phyloP scores from a whole-genome alignment of 345 rosid species.

The Eucalyptus erythrocorys region DNA sequence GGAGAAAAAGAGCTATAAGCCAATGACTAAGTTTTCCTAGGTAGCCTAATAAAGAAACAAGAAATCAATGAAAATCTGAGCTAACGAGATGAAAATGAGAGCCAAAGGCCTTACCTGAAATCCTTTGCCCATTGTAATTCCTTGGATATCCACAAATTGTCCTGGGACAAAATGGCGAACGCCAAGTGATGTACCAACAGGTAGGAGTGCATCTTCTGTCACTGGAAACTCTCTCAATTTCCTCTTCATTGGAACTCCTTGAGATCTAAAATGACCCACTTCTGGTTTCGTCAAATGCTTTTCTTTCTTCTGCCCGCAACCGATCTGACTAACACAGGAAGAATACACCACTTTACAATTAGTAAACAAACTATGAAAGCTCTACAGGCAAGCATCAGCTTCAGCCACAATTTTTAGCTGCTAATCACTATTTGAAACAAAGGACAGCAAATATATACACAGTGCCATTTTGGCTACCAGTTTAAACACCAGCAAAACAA shows the following conservation, averaged over 20 bases:
- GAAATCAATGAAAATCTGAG: not conserved
- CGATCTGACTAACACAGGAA: conserved; percentile 60
- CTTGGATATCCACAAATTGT: conserved; percentile 73
- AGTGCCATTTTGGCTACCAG: not conserved
- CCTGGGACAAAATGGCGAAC: conserved; percentile 95
- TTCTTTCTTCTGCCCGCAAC: conserved; percentile 89
- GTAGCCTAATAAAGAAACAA: not conserved
- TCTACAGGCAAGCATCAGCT: not conserved
- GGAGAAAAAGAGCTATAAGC: not conserved
- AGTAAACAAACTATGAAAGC: not conserved
- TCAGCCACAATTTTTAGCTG: not conserved
- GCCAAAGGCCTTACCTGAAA: conserved; percentile 43
- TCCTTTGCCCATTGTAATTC: conserved; percentile 92
- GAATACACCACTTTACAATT: not conserved
- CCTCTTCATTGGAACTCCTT: conserved; percentile 87
- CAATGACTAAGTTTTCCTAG: not conserved
- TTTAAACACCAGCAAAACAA: not conserved
- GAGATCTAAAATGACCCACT: conserved; percentile 97
- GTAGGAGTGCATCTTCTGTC: conserved; percentile 85
- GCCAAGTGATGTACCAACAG: conserved; percentile 59
- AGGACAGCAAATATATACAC: not conserved
- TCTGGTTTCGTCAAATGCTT: conserved; percentile 91
- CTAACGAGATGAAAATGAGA: not conserved
- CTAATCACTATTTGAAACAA: not conserved
- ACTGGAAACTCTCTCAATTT: conserved; percentile 91